Evolutionary conservation across 495 filamentous ascomycete species (phyloP).

Genomic region (Penicillium longicatenatum): DNA sequence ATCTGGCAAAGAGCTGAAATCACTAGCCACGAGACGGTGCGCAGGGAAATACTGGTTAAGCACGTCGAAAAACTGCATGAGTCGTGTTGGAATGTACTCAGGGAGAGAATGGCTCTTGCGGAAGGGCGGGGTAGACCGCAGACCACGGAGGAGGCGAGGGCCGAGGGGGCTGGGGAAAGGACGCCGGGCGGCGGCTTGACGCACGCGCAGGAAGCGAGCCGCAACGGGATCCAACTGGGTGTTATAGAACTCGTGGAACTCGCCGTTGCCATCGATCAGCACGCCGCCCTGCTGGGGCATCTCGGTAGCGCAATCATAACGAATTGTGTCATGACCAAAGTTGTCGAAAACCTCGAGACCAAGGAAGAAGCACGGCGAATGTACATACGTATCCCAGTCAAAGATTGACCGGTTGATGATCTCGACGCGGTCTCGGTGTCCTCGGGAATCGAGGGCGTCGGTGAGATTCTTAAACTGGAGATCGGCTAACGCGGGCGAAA

Average conservation of each 20-base stretch:
- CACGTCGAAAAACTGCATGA: conserved; percentile 97
- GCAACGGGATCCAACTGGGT: conserved; percentile 79
- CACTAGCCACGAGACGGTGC: conserved; percentile 84
- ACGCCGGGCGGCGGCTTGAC: conserved; percentile 62
- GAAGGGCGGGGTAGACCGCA: conserved; percentile 66
- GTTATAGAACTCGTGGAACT: conserved; percentile 92
- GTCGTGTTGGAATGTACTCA: conserved; percentile 90
- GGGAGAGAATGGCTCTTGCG: conserved; percentile 70
- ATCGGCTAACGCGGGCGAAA: conserved; percentile 75
- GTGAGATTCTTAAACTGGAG: conserved; percentile 73
- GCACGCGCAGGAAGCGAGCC: conserved; percentile 75
- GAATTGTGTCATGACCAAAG: conserved; percentile 91
- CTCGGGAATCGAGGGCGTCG: conserved; percentile 60
- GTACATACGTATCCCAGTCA: conserved; percentile 83
- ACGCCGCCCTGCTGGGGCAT: conserved; percentile 82
- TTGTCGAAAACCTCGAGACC: conserved; percentile 99
- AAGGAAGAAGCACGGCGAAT: conserved; percentile 93
- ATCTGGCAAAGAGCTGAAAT: conserved; percentile 86
- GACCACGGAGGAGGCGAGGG: conserved; percentile 54
- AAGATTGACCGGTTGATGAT: conserved; percentile 96
- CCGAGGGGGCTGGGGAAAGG: conserved; percentile 58
- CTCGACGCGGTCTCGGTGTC: conserved; percentile 83
- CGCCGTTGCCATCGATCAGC: conserved; percentile 79
- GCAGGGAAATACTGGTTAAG: conserved; percentile 82
- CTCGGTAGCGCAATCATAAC: conserved; percentile 77